These are phyloP conservation scores for Silene coronaria DNA, from an alignment of 179 eudicot species.

Conservation along the genomic window DNA sequence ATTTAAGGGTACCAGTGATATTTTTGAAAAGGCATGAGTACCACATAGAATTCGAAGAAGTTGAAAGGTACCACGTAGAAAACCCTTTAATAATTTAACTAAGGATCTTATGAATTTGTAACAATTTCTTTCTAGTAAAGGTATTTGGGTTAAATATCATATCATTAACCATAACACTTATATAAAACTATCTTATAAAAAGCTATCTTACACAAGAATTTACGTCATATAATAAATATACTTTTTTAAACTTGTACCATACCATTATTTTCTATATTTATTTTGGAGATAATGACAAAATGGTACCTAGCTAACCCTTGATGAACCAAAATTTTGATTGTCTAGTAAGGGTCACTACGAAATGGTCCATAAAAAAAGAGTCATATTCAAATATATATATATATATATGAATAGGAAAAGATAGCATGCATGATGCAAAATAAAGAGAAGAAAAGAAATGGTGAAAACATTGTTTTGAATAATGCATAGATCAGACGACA, in stretches of 20 bases:
- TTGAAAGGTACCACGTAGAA: too few species aligned
- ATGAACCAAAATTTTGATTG: not conserved
- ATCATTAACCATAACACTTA: too few species aligned
- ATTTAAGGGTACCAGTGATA: too few species aligned
- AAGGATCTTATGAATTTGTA: too few species aligned
- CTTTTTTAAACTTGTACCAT: not conserved
- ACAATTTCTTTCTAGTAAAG: too few species aligned
- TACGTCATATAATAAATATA: too few species aligned
- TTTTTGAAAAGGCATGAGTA: too few species aligned
- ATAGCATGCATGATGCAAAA: slow-evolving; percentile 15
- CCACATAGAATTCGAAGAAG: too few species aligned
- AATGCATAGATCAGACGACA: slow-evolving; percentile 5
- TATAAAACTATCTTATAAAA: too few species aligned
- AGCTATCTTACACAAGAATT: not conserved
- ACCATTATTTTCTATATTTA: not conserved
- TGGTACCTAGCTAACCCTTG: not conserved
- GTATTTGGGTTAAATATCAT: too few species aligned
- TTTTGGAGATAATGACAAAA: slow-evolving; percentile 10
- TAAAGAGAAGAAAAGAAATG: slow-evolving; percentile 16
- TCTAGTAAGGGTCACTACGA: not conserved
- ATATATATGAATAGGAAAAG: too few species aligned
- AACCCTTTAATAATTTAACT: too few species aligned
- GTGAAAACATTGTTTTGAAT: slow-evolving; percentile 12
- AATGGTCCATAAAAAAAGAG: slow-evolving; percentile 16
- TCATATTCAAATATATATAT: not conserved